Conservation (phyloP, 306 rosid species). For the Lathyrus sativus region DNA sequence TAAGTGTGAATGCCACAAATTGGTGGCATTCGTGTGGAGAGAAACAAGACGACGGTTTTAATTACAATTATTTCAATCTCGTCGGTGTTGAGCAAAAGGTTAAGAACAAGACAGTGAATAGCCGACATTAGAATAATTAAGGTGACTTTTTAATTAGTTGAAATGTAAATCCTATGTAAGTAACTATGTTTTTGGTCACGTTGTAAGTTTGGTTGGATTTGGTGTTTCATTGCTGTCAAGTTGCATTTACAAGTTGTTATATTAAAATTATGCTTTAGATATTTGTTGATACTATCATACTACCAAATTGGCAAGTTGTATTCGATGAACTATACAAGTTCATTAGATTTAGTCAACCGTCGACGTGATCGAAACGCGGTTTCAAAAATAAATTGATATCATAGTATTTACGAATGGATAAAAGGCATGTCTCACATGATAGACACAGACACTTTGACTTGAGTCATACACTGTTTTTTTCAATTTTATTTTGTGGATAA, state of each 20-base stretch:
- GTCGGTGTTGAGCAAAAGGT: constrained; percentile 31
- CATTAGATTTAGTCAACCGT: background rate
- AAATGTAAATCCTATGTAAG: background rate
- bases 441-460: background rate
- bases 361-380: background rate
- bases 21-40: constrained; percentile 4
- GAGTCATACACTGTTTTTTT: background rate
- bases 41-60: constrained; percentile 18
- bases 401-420: background rate
- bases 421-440: background rate
- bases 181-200: too few species aligned
- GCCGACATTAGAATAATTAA: constrained; percentile 39
- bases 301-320: constrained; percentile 24
- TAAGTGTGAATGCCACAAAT: constrained; percentile 36
- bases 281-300: background rate
- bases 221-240: background rate
- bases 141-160: background rate
- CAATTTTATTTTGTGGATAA: background rate
- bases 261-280: background rate
- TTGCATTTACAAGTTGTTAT: background rate
- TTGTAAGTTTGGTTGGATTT: constrained; percentile 7
- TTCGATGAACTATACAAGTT: background rate
- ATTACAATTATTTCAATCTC: background rate
- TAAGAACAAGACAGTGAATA: background rate
- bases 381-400: too few species aligned